Conservation (phyloP, 2,329 filamentous ascomycete genomes). For the Pseudocercospora pini-densiflorae region DNA sequence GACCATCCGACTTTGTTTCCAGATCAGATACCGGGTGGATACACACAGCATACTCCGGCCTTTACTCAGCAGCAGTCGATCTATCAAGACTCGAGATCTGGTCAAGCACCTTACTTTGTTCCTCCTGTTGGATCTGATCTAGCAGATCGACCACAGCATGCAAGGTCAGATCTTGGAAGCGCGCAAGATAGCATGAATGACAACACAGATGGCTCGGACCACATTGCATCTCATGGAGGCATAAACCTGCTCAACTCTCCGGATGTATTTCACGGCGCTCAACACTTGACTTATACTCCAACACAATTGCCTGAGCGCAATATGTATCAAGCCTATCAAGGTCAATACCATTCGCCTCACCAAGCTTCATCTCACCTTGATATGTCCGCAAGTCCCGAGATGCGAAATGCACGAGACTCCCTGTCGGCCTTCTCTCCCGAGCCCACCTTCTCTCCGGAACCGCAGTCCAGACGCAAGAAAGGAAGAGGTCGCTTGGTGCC, state of each 20-base stretch:
- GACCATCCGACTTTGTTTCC: not conserved
- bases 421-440: not conserved
- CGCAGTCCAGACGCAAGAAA: constrained; percentile 4
- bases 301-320: constrained; percentile 12
- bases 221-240: not conserved
- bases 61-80: not conserved
- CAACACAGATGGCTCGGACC: not conserved
- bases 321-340: constrained; percentile 10
- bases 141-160: not conserved
- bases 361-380: not conserved
- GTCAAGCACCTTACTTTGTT: not conserved
- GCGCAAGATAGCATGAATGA: not conserved
- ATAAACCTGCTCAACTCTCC: not conserved
- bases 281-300: not conserved
- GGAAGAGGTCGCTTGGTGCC: constrained; percentile 6
- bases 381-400: not conserved
- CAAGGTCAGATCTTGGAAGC: not conserved
- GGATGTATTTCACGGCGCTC: not conserved
- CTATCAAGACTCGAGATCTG: not conserved
- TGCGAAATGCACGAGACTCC: not conserved
- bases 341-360: not conserved
- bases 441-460: constrained; percentile 2
- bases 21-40: not conserved
- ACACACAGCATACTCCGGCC: not conserved
- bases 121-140: not conserved